Evolutionary conservation across 202 grass and related monocot species (phyloP), one percentile per base, ranked within the genome.

Genomic region (Panicum hallii): DNA sequence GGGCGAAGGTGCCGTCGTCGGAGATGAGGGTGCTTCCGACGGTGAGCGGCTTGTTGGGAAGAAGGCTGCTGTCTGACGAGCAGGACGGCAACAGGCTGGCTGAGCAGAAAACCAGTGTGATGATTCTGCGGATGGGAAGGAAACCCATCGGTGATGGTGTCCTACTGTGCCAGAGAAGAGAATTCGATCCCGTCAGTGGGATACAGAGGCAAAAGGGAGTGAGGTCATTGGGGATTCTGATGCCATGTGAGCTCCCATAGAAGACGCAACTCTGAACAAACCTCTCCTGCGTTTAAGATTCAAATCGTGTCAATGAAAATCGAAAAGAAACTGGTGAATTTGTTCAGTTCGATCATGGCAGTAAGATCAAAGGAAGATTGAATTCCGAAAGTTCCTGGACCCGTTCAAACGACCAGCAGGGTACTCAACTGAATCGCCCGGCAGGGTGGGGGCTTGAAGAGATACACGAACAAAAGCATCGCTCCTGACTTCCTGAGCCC

Each of bases 41-140:
- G 20, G 70, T 74, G 6, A 74, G 70, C 4, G 70, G 70, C 9
- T 20, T 36, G 28, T 38, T 53, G 47, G 70, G 70, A 74, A 53
- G 70, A 6, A 74, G 47, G 16, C 47, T 47, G 47, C 47, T 74
- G 15, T 53, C 48, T 38, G 70, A 53, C 38, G 49, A 28, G 6
- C 26, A 1, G 48, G 8, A 32, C 15, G 28, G 47, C 47, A 53
- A 0, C 10, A 74, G 36, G 47, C 1, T 20, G 9, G 26, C 32
- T 5, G 28, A 53, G 19, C 70, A 74, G 32, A 74, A 20, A 36
- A 9, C 17, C 47, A 74, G 70, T 19, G 32, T 38, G 28, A 74
- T 52, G 46, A 72, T 52, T 52, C 13, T 50, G 47, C 53, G 16
- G 70, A 74, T 38, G 23, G 44, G 68, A 71, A 48, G 44, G 28